Evolutionary conservation across 306 rosid species (phyloP).

Genomic region (Quercus cerris): DNA sequence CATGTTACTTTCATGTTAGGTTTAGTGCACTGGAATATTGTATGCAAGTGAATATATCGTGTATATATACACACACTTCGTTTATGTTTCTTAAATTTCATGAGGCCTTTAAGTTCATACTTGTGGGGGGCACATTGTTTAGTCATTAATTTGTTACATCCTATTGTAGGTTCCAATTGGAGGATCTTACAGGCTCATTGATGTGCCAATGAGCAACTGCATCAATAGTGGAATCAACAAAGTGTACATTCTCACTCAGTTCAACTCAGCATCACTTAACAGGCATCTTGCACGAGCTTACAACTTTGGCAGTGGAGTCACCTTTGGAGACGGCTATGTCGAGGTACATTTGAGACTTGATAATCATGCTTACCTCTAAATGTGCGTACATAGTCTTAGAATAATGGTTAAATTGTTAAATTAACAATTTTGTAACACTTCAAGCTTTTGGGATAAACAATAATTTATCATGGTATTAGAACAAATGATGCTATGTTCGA

Average conservation of each 20-base stretch:
- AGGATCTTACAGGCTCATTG: constrained; percentile 88
- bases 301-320: constrained; percentile 64
- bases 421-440: too few species aligned
- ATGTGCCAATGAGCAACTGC: constrained; percentile 99
- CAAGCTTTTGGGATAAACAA: too few species aligned
- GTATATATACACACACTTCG: too few species aligned
- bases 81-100: too few species aligned
- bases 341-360: constrained; percentile 49
- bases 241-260: constrained; percentile 91
- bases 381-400: too few species aligned
- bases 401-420: too few species aligned
- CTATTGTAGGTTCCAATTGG: constrained; percentile 72
- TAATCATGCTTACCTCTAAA: neutral
- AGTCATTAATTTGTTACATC: constrained; percentile 11
- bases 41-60: too few species aligned
- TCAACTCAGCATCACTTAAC: constrained; percentile 91
- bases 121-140: neutral
- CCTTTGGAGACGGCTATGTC: constrained; percentile 82
- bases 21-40: too few species aligned
- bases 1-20: too few species aligned
- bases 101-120: neutral
- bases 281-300: constrained; percentile 88
- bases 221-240: constrained; percentile 95
- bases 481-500: too few species aligned
- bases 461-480: too few species aligned